Evolutionary conservation across 2,329 filamentous ascomycete genomes (phyloP).

Genomic region (Orbilia quercus): DNA sequence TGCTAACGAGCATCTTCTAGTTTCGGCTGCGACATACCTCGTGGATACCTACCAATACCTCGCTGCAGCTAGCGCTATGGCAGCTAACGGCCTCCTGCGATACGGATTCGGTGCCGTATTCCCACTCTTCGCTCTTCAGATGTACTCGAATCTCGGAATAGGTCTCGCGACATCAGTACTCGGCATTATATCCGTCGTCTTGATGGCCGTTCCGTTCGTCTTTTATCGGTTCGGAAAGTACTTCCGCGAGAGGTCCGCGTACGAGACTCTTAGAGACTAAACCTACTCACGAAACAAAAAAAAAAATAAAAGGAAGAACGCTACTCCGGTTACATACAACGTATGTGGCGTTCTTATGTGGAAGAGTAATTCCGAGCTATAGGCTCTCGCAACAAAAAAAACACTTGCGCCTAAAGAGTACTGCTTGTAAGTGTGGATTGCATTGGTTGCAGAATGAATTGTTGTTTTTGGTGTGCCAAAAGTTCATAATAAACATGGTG

Average conservation of each 20-base stretch:
- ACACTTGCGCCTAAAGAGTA: background rate
- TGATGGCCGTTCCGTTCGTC: conserved; percentile 69
- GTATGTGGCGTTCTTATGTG: conserved; percentile 13
- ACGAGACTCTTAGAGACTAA: conserved; percentile 51
- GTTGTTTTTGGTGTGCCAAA: background rate
- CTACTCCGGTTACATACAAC: background rate
- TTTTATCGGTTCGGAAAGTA: conserved; percentile 67
- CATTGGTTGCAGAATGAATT: background rate
- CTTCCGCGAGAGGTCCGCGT: conserved; percentile 60
- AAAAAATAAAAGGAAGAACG: no score
- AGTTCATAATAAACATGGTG: conserved; percentile 20
- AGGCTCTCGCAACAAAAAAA: no score
- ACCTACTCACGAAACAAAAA: background rate
- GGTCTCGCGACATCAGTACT: conserved; percentile 65
- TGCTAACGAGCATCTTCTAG: conserved; percentile 32
- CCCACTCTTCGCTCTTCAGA: conserved; percentile 72
- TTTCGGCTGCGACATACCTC: conserved; percentile 64
- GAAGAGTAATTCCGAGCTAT: background rate
- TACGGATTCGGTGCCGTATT: conserved; percentile 71
- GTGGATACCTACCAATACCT: conserved; percentile 70
- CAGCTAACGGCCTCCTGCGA: conserved; percentile 71
- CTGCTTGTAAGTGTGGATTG: background rate
- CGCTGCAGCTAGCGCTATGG: conserved; percentile 70
- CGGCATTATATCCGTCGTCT: conserved; percentile 65
- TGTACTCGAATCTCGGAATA: conserved; percentile 64